Evolutionary conservation across 2,329 filamentous ascomycete genomes (phyloP), one percentile per base, ranked within the genome.

Genomic region (Fusarium pseudocircinatum): DNA sequence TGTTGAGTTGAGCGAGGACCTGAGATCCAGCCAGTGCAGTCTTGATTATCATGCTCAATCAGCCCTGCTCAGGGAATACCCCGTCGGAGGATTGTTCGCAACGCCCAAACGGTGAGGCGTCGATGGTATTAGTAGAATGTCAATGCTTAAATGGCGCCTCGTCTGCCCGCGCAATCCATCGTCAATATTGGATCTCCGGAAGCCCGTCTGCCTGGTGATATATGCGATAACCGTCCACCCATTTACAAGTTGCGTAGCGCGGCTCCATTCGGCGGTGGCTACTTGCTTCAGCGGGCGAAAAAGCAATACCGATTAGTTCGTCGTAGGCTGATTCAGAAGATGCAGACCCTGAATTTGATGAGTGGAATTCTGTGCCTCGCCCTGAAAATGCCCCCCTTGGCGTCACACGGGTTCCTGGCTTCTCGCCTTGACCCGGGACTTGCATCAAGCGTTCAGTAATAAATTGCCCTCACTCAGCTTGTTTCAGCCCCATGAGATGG

Each of bases 51-150:
- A 53, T 49, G 44, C 49, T 63, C 44, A 43, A 49, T 28, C 36
- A 50, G 52, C 43, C 54, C 28, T 46, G 36, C 28, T 37, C 44
- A 70, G 60, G 67, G 46, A 71, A 47, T 64, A 12, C 42, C 58
- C 54, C 14, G 16, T 49, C 34, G 40, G 54, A 50, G 43, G 20
- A 58, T 65, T 53, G 40, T 39, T 36, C 43, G 57, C 42, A 60
- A 47, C 49, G 42, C 40, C 36, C 34, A 70, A 75, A 73, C 65
- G 72, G 71, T 70, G 72, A 73, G 72, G 72, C 72, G 65, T 75
- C 40, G 36, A 47, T 54, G 39, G 67, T 14, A 49, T 43, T 42
- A 43, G 28, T 32, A 43, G 24, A 37, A 40, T 67, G 66, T 60
- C 54, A 53, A 59, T 60, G 49, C 70, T 75, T 67, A 72, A 64